phyloP scores from a whole-genome alignment of 495 filamentous ascomycete genomes.

The Glarea lozoyensis region DNA sequence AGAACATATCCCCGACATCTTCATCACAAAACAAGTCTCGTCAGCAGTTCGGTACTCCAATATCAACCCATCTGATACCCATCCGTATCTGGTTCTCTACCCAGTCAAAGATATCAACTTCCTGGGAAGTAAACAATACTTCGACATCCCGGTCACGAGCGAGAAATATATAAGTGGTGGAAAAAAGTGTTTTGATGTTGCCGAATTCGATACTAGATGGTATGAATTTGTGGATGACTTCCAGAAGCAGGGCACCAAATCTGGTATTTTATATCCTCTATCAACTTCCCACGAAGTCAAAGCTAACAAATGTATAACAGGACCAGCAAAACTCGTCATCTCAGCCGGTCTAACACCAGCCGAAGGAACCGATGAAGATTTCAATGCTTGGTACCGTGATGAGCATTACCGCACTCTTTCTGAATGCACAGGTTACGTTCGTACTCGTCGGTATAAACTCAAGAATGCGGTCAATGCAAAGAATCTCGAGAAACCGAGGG shows the following conservation, averaged over 20 bases:
- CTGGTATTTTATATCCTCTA: background rate
- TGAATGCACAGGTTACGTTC: slow-evolving; percentile 3
- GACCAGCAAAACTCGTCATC: background rate
- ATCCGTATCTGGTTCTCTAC: slow-evolving; percentile 22
- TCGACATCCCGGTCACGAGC: background rate
- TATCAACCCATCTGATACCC: slow-evolving; percentile 9
- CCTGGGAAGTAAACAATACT: slow-evolving; percentile 8
- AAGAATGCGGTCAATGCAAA: background rate
- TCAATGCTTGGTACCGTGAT: slow-evolving; percentile 2
- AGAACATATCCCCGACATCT: slow-evolving; percentile 8
- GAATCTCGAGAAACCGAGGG: background rate
- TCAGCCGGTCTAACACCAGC: background rate
- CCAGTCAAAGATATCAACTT: slow-evolving; percentile 17
- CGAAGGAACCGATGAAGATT: slow-evolving; percentile 1
- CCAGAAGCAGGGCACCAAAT: background rate
- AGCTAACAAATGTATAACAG: background rate
- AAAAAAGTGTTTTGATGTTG: background rate
- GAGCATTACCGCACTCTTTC: slow-evolving; percentile 4
- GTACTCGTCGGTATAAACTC: slow-evolving; percentile 4
- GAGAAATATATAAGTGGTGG: background rate
- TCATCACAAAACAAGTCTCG: slow-evolving; percentile 16
- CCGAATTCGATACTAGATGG: slow-evolving; percentile 1
- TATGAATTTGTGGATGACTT: background rate
- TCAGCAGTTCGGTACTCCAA: slow-evolving; percentile 18
- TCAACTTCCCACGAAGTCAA: background rate